Evolutionary conservation across 768 basidiomycete genomes (phyloP).

Genomic region (Sistotremastrum niveocremeum): DNA sequence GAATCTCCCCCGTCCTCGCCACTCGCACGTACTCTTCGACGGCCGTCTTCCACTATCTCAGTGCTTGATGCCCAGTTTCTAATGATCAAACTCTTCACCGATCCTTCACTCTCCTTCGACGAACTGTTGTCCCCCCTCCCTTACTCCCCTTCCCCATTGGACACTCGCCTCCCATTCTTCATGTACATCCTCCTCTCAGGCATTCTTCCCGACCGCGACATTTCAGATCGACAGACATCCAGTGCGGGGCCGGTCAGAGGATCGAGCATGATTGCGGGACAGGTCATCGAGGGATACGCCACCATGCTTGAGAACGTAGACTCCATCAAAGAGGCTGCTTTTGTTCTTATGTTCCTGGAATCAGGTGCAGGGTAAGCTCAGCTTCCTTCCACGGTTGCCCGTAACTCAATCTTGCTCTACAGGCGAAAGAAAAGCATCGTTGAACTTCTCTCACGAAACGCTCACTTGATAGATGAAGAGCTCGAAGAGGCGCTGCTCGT

Average conservation of each 20-base stretch:
- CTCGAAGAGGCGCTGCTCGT: constrained; percentile 55
- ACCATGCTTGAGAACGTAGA: constrained; percentile 72
- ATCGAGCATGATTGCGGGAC: constrained; percentile 64
- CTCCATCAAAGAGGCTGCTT: constrained; percentile 73
- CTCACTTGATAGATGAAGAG: constrained; percentile 57
- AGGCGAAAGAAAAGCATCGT: constrained; percentile 78
- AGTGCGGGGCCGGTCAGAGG: constrained; percentile 25
- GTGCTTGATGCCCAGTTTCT: constrained; percentile 64
- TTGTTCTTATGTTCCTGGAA: constrained; percentile 83
- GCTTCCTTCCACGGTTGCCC: background rate
- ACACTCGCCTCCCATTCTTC: constrained; percentile 85
- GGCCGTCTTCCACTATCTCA: constrained; percentile 26
- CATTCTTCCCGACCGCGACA: constrained; percentile 72
- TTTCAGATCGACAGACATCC: constrained; percentile 54
- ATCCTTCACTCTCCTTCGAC: constrained; percentile 56
- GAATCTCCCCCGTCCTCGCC: constrained; percentile 16
- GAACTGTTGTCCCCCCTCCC: constrained; percentile 59
- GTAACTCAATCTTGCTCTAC: constrained; percentile 3
- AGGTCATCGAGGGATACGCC: constrained; percentile 74
- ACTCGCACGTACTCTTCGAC: constrained; percentile 23
- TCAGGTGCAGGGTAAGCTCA: constrained; percentile 55
- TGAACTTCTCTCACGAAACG: constrained; percentile 63
- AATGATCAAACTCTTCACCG: constrained; percentile 65
- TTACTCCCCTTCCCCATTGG: constrained; percentile 61
- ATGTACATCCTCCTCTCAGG: constrained; percentile 78